Evolutionary conservation across 2,329 filamentous ascomycete genomes (phyloP).

Genomic region (Hirsutella minnesotensis): DNA sequence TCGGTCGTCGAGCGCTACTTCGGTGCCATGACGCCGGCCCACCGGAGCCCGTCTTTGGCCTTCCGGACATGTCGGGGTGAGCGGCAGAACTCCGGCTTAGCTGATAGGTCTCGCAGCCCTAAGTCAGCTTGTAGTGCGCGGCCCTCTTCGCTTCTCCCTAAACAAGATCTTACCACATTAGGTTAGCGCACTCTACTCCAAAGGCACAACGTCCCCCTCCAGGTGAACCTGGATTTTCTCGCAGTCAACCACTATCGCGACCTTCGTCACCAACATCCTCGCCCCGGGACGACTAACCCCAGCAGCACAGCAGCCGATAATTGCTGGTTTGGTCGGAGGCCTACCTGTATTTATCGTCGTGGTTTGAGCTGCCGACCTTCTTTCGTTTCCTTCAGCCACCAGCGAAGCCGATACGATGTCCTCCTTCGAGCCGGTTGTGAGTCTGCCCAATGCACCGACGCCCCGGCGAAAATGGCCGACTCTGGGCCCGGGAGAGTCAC

Average conservation of each 20-base stretch:
- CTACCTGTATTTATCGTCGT: slow-evolving; percentile 20
- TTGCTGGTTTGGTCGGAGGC: slow-evolving; percentile 25
- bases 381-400: slow-evolving; percentile 16
- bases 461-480: not conserved
- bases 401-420: slow-evolving; percentile 44
- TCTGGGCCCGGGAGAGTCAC: not conserved
- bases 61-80: not conserved
- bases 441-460: slow-evolving; percentile 23
- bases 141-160: slow-evolving; percentile 23
- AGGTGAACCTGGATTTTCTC: slow-evolving; percentile 28
- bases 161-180: slow-evolving; percentile 16
- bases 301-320: slow-evolving; percentile 28
- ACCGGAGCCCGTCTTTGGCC: no score
- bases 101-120: slow-evolving; percentile 29
- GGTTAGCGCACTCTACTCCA: slow-evolving; percentile 21
- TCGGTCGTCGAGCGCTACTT: no score
- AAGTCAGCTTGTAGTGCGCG: slow-evolving; percentile 18
- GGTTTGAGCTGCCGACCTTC: slow-evolving; percentile 21
- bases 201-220: slow-evolving; percentile 28
- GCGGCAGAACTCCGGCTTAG: slow-evolving; percentile 19
- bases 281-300: slow-evolving; percentile 29
- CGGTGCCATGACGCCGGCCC: no score
- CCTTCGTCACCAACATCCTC: slow-evolving; percentile 21
- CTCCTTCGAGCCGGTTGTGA: slow-evolving; percentile 60
- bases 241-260: slow-evolving; percentile 26